Evolutionary conservation across 352 stramenopile species (phyloP).

Genomic region (Halophytophthora polymorphica): DNA sequence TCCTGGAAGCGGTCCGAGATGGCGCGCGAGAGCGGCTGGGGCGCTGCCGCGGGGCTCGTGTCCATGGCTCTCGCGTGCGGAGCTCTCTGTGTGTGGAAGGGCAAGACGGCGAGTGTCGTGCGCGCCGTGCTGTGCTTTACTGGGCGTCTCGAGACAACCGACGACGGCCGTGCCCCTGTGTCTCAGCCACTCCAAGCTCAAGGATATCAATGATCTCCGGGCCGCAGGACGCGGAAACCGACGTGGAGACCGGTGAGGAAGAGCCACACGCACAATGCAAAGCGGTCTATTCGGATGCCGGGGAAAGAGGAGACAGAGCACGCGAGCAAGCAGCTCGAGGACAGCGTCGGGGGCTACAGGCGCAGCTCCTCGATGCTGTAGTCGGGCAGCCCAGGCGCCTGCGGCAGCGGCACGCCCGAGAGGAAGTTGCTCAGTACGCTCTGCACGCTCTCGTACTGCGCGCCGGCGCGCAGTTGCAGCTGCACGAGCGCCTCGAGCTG

Average conservation of each 20-base stretch:
- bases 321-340: neutral
- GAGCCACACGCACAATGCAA: too few relatives aligned
- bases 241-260: too few relatives aligned
- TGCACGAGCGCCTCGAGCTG: slow-evolving; percentile 58
- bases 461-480: slow-evolving; percentile 45
- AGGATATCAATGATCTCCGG: too few relatives aligned
- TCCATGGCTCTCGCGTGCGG: slow-evolving; percentile 2
- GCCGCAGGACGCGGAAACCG: too few relatives aligned
- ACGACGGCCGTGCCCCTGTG: too few relatives aligned
- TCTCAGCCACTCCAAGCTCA: too few relatives aligned
- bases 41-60: neutral
- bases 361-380: slow-evolving; percentile 78
- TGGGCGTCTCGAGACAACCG: too few relatives aligned
- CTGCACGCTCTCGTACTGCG: slow-evolving; percentile 65
- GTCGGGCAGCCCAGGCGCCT: slow-evolving; percentile 59
- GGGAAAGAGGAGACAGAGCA: too few relatives aligned
- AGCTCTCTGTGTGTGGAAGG: too few relatives aligned
- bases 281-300: too few relatives aligned
- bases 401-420: slow-evolving; percentile 62
- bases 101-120: too few relatives aligned
- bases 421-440: slow-evolving; percentile 79
- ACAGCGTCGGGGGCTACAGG: slow-evolving; percentile 58
- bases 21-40: slow-evolving; percentile 17
- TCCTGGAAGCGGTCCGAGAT: slow-evolving; percentile 26
- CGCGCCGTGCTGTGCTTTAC: too few relatives aligned